A percentile compares a stretch with the other conserved stretches of the same genome.
Evolutionary conservation across 169 alveolate genomes (phyloP).

Genomic region (Haemoproteus tartakovskyi): DNA sequence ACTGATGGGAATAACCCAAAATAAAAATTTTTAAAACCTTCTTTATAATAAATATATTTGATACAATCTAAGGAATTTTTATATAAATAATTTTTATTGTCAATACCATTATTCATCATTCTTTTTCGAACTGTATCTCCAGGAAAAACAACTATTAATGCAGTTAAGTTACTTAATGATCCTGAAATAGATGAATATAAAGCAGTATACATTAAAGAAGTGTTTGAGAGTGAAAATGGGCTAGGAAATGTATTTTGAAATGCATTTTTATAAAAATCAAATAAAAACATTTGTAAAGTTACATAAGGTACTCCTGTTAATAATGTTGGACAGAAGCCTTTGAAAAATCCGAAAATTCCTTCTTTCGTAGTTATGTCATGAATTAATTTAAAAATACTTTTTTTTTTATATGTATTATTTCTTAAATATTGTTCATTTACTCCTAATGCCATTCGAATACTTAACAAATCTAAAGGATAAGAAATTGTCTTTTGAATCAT

Average conservation of each 20-base stretch:
- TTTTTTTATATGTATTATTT: constrained; percentile 14
- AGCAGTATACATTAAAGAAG: constrained; percentile 17
- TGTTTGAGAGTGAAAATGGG: constrained; percentile 7
- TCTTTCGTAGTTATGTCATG: constrained; percentile 76
- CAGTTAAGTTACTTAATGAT: constrained; percentile 65
- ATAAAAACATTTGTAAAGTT: constrained; percentile 83
- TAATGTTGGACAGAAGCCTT: constrained; percentile 80
- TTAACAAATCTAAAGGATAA: constrained; percentile 83
- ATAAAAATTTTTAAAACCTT: constrained; percentile 75
- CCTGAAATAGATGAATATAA: constrained; percentile 64
- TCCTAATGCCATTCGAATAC: constrained; percentile 86
- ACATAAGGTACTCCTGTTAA: constrained; percentile 86
- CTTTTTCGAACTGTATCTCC: constrained; percentile 87
- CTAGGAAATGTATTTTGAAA: constrained; percentile 26
- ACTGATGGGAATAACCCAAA: constrained; percentile 83
- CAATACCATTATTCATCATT: constrained; percentile 86
- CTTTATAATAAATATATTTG: constrained; percentile 68
- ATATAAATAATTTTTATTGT: constrained; percentile 77
- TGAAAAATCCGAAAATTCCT: constrained; percentile 84
- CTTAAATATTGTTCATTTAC: constrained; percentile 76
- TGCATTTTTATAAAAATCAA: constrained; percentile 74
- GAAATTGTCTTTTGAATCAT: constrained; percentile 79
- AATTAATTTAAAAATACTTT: constrained; percentile 29
- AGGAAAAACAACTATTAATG: constrained; percentile 71
- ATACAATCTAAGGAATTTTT: constrained; percentile 74